Percentiles rank a stretch among this genome's conserved stretches.
Conservation (phyloP, 208 protist species). For the Endotrypanum monterogeii region DNA sequence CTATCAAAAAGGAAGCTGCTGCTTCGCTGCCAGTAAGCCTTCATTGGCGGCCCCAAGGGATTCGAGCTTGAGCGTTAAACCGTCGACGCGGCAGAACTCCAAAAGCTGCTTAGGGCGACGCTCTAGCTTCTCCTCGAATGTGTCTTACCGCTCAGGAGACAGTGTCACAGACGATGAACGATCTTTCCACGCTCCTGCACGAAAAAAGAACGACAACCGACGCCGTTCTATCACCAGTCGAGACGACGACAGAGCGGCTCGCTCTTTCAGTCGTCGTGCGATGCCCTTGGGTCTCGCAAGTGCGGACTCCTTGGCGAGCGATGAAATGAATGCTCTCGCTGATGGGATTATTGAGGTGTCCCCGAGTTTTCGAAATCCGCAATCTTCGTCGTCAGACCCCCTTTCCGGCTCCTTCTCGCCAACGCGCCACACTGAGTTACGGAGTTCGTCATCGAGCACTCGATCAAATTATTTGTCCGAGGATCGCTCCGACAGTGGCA, state of each 20-base stretch:
- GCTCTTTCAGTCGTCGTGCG: neutral
- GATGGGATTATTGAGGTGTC: no score
- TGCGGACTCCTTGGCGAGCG: no score
- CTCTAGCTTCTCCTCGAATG: neutral
- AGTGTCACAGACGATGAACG: neutral
- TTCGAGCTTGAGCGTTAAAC: no score
- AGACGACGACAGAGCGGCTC: neutral
- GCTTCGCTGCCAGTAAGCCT: slow-evolving; percentile 8
- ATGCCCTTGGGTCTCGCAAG: no score
- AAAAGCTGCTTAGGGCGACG: neutral
- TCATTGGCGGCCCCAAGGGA: neutral
- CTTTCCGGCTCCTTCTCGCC: neutral
- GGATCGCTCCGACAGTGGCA: neutral
- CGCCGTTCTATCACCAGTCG: neutral
- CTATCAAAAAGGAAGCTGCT: slow-evolving; percentile 20
- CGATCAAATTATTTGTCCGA: neutral
- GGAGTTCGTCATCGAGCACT: neutral
- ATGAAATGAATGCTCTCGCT: neutral
- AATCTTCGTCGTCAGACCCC: neutral
- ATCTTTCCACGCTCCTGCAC: slow-evolving; percentile 19
- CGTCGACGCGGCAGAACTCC: neutral
- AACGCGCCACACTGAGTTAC: neutral
- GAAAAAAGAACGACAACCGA: neutral
- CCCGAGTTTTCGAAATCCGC: no score
- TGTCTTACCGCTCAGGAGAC: neutral